Percentiles rank a stretch among this genome's conserved stretches.
phyloP scores from a whole-genome alignment of 2,329 filamentous ascomycete genomes.

The Tricladium varicosporioides region DNA sequence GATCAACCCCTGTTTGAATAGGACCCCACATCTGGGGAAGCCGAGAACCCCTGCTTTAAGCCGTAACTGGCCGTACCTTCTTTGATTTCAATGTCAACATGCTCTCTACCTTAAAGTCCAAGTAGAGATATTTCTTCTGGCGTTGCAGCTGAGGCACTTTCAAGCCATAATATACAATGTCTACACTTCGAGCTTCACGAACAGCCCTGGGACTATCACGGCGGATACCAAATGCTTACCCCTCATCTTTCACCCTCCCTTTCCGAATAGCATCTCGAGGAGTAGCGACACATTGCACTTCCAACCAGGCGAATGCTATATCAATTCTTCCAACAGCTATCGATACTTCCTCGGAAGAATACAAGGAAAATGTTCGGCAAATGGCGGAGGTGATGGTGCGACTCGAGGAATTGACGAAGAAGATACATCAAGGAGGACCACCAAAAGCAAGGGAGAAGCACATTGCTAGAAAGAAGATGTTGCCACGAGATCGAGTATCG shows the following conservation, averaged over 20 bases:
- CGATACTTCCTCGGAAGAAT: slow-evolving; percentile 75
- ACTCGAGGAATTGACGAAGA: slow-evolving; percentile 67
- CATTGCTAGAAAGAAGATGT: slow-evolving; percentile 85
- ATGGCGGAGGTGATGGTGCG: slow-evolving; percentile 72
- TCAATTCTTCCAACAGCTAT: slow-evolving; percentile 75
- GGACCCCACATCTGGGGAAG: slow-evolving; percentile 7
- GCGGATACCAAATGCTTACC: slow-evolving; percentile 39
- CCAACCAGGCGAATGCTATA: slow-evolving; percentile 78
- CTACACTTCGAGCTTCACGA: slow-evolving; percentile 45
- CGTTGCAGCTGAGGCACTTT: slow-evolving; percentile 19
- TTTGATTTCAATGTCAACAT: slow-evolving; percentile 4
- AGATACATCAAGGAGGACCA: slow-evolving; percentile 73
- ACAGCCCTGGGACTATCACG: slow-evolving; percentile 45
- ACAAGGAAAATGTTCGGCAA: slow-evolving; percentile 73
- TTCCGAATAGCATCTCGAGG: slow-evolving; percentile 15
- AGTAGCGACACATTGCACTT: slow-evolving; percentile 75
- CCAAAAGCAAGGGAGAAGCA: slow-evolving; percentile 87
- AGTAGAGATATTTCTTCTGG: slow-evolving; percentile 17
- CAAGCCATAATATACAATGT: slow-evolving; percentile 40
- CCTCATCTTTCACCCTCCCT: slow-evolving; percentile 24
- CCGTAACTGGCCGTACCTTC: slow-evolving; percentile 14
- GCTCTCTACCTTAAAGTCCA: slow-evolving; percentile 7
- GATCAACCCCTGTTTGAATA: neutral
- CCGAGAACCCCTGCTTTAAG: slow-evolving; percentile 5
- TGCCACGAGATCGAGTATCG: slow-evolving; percentile 84